Evolutionary conservation across 352 stramenopile genomes (phyloP), one percentile per base, ranked within the genome.

Genomic region (Aphanomyces astaci): DNA sequence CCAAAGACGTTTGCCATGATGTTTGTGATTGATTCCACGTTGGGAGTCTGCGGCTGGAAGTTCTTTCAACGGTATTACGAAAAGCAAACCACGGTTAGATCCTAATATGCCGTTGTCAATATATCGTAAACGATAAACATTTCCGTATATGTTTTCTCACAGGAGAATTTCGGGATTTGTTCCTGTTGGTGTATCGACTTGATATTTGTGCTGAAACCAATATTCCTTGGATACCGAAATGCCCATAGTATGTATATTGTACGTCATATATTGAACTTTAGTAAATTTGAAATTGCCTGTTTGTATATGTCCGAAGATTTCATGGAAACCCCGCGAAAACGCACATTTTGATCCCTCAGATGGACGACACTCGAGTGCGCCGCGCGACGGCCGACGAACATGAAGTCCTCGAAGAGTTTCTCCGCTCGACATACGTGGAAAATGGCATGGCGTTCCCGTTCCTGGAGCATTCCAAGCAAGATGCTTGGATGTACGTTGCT

Each of bases 1-100:
- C 83, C 76, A 48, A 94, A 82, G 73, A 94, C 88, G 76, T 94
- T 94, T 27, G 75, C 73, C 86, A 94, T 94, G 17, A 11, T 11
- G 9, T 24, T 53, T 28, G 36, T 56, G 24, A 4, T 28, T 45
- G 43, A 30, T 22, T 63, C 15, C 24, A 19, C 9, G 19, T 19
- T 33, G 9, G 9, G 24, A 9, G 49, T 43, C 36, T 43, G 36
- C 36, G 36, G 36, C 36, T 43, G 36, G 15, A 7, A 7, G 36
- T 43, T 43, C 36, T 43, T 15, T 7, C 36, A 43, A 7, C 36
- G 36, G 36, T 15, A 43, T 43, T 7, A 15, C 36, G 36, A 43
- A 56, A 33, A 56, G 24, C 15, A 32, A 56, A n/a, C n/a, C n/a
- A n/a, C n/a, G n/a, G n/a, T n/a, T n/a, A n/a, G n/a, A n/a, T n/a